Base-by-base conservation (phyloP, 2,329 filamentous ascomycete genomes). In the Colletotrichum eleusines region DNA sequence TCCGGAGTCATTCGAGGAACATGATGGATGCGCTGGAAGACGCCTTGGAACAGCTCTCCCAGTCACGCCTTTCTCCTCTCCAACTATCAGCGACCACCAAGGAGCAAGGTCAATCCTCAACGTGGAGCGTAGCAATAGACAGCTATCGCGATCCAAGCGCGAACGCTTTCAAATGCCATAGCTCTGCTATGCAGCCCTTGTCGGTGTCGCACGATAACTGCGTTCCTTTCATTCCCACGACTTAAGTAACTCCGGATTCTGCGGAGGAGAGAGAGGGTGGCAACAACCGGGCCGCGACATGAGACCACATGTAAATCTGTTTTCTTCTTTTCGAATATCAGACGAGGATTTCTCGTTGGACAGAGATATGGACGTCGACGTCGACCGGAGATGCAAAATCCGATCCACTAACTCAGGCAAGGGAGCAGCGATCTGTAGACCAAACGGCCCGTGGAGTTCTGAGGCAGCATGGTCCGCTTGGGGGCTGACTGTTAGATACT, bases 321-420 rank as follows among this genome's bases (percentile, higher is more conserved):
- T 35, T 44, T 46, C 12, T 7, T 12, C n/a, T 23, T 16, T 57
- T 18, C 7, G 33, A 57, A 46, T 31, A 33, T 50, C 16, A 35
- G 11, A n/a, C 54, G n/a, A 9, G 33, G 26, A 5, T n/a, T n/a
- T 58, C 42, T 35, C 23, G 1, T 58, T 63, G 46, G 51, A 31
- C 18, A 54, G 44, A 68, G 64, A 68, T 48, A 71, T 54, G 44
- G 55, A 46, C 14, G n/a, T 54, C 50, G 40, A 68, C 38, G 64
- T 48, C 38, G 50, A 40, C 64, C 64, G 69, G 69, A 71, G 64
- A 69, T 68, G 58, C 69, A 44, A 59, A 60, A 50, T 59, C 18
- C 46, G 46, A 48, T 71, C 69, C 69, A 71, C 69, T 53, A 31
- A 46, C 35, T 42, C 31, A 28, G 64, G 31, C 64, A n/a, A 62